Evolutionary conservation across 2,329 filamentous ascomycete species (phyloP).

Genomic region (Ascochyta clinopodiicola): DNA sequence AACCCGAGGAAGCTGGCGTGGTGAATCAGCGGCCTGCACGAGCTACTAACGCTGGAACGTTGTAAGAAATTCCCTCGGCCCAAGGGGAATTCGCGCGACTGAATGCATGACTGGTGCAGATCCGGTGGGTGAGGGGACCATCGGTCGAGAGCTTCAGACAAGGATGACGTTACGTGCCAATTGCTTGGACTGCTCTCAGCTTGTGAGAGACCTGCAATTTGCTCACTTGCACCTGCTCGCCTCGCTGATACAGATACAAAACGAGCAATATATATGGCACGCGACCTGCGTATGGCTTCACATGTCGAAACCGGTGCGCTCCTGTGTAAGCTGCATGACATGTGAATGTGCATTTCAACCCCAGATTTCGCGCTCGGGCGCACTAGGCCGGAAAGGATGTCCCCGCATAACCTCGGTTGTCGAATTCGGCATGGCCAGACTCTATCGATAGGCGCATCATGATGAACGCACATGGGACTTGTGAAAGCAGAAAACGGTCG

Average conservation of each 20-base stretch:
- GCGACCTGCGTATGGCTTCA: slow-evolving; percentile 36
- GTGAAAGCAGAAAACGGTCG: not conserved
- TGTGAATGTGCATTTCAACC: slow-evolving; percentile 38
- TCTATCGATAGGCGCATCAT: slow-evolving; percentile 7
- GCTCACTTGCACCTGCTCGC: slow-evolving; percentile 1
- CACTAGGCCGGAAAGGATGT: slow-evolving; percentile 10
- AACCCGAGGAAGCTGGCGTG: slow-evolving; percentile 35
- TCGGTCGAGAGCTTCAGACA: slow-evolving; percentile 26
- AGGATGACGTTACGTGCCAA: slow-evolving; percentile 45
- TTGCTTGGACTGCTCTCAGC: slow-evolving; percentile 29
- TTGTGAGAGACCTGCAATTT: not conserved
- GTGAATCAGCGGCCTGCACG: slow-evolving; percentile 22
- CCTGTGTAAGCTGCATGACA: slow-evolving; percentile 26
- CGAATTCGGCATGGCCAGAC: slow-evolving; percentile 17
- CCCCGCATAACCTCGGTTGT: slow-evolving; percentile 23
- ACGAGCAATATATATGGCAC: slow-evolving; percentile 17
- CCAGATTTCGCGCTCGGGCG: slow-evolving; percentile 8
- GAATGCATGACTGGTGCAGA: slow-evolving; percentile 16
- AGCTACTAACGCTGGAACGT: slow-evolving; percentile 17
- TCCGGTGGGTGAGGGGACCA: slow-evolving; percentile 29
- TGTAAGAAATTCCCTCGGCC: slow-evolving; percentile 37
- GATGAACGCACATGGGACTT: slow-evolving; percentile 3
- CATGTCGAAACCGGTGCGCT: slow-evolving; percentile 30
- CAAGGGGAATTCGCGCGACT: slow-evolving; percentile 36
- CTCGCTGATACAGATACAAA: not conserved